phyloP scores from a whole-genome alignment of 2,329 filamentous ascomycete species.

The Aureobasidium sp. region DNA sequence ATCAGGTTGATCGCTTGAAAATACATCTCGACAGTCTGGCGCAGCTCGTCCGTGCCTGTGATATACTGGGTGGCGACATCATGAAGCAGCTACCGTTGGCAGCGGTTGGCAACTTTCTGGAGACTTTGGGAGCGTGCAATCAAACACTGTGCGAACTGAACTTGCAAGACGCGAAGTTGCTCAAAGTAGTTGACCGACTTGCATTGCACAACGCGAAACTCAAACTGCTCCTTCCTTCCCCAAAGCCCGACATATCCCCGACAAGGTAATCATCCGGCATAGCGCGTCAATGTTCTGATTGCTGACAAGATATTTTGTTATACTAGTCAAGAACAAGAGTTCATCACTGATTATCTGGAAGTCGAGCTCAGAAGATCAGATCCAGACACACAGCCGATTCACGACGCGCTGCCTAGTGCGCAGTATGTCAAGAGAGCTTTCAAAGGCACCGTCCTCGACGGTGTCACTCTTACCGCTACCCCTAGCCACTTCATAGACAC shows the following conservation, averaged over 20 bases:
- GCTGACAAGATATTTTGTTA: not conserved
- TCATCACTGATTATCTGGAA: not conserved
- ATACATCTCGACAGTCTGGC: not conserved
- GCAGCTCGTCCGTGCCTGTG: not conserved
- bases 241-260: not conserved
- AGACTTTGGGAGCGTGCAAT: not conserved
- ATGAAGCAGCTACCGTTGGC: not conserved
- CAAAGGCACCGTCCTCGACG: not conserved
- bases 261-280: too few relatives aligned
- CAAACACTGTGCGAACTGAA: not conserved
- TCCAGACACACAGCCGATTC: not conserved
- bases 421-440: not conserved
- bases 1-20: not conserved
- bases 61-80: not conserved
- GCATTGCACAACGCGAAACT: not conserved
- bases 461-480: not conserved
- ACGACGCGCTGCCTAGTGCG: not conserved
- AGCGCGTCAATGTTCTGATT: too few relatives aligned
- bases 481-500: not conserved
- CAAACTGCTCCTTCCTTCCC: not conserved
- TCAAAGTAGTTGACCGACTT: not conserved
- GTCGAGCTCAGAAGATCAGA: not conserved
- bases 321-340: not conserved
- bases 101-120: not conserved
- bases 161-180: not conserved